phyloP scores from a whole-genome alignment of 2,329 filamentous ascomycete species.

The Stachybotrys chlorohalonatus region DNA sequence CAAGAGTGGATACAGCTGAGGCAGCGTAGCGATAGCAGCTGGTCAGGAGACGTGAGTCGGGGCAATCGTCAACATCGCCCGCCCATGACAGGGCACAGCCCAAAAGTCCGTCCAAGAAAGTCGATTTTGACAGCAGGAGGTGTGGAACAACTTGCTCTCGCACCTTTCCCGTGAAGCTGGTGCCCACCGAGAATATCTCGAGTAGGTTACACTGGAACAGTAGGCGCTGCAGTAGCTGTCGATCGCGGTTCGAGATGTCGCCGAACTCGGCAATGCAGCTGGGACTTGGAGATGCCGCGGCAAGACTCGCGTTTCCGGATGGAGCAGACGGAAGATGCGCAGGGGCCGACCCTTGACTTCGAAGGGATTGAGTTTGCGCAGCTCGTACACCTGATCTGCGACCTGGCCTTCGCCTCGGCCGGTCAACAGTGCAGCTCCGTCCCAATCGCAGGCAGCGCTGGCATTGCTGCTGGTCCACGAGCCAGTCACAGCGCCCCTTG shows the following conservation, averaged over 20 bases:
- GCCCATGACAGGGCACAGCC: constrained; percentile 8
- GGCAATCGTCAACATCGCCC: neutral
- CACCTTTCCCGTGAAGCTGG: constrained; percentile 11
- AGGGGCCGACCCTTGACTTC: neutral
- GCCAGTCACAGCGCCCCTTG: constrained; percentile 15
- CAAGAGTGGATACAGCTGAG: constrained; percentile 7
- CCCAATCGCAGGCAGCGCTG: constrained; percentile 12
- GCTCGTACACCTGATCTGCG: constrained; percentile 2
- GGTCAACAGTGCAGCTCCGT: constrained; percentile 7
- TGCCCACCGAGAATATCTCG: constrained; percentile 10
- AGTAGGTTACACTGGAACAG: constrained; percentile 6
- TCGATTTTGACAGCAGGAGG: constrained; percentile 3
- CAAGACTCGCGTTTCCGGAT: neutral
- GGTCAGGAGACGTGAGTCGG: neutral
- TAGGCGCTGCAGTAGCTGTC: constrained; percentile 4
- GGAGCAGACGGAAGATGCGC: neutral
- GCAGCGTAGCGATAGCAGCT: constrained; percentile 9
- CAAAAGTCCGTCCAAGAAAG: constrained; percentile 9
- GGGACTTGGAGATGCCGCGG: neutral
- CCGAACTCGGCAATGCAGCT: neutral
- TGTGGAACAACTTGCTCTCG: constrained; percentile 7
- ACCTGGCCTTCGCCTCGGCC: constrained; percentile 8
- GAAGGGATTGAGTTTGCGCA: neutral
- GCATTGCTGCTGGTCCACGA: constrained; percentile 4
- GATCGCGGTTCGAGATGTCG: constrained; percentile 1